Conservation (phyloP, 176 grass and related monocot genomes). For the Pontederia crassipes region DNA sequence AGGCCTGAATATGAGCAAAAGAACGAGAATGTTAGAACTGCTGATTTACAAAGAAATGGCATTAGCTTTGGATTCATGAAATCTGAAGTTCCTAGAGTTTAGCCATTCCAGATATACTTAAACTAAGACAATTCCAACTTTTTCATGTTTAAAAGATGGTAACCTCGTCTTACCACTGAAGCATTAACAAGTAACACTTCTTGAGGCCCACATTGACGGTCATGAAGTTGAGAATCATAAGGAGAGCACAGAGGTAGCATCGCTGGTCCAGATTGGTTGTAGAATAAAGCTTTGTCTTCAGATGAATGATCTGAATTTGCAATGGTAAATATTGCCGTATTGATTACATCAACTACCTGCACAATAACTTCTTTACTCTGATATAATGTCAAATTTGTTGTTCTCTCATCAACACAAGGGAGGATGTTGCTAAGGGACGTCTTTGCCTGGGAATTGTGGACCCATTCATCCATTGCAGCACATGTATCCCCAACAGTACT, state of each 20-base stretch:
- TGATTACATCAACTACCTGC: conserved; percentile 39
- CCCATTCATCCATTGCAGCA: conserved; percentile 58
- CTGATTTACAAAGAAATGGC: background rate
- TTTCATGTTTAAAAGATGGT: background rate
- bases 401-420: conserved; percentile 40
- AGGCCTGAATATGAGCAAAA: conserved; percentile 7
- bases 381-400: conserved; percentile 28
- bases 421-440: conserved; percentile 58
- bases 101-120: no score
- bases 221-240: conserved; percentile 23
- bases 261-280: conserved; percentile 42
- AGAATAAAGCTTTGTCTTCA: conserved; percentile 7
- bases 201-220: conserved; percentile 22
- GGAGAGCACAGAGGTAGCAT: conserved; percentile 48
- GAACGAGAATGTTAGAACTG: background rate
- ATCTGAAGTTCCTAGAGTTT: background rate
- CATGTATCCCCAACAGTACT: conserved; percentile 52
- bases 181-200: conserved; percentile 26
- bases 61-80: background rate
- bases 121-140: no score
- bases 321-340: conserved; percentile 30
- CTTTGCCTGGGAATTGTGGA: conserved; percentile 31
- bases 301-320: conserved; percentile 27
- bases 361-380: conserved; percentile 51
- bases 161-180: background rate